phyloP scores from a whole-genome alignment of 2,329 filamentous ascomycete genomes.

The Pseudogymnoascus sp. region DNA sequence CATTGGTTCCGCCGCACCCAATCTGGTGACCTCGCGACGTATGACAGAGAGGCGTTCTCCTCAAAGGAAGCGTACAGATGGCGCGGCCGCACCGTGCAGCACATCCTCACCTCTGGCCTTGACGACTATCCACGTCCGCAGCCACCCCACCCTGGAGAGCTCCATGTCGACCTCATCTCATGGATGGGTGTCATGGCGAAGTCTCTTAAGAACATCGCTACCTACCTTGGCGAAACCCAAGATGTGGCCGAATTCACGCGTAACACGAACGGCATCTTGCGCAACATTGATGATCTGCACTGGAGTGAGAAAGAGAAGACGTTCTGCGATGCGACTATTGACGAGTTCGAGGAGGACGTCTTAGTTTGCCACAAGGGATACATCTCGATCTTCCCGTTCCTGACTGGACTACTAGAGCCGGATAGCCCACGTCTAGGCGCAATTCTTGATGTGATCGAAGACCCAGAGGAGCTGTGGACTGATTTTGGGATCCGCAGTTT shows the following conservation, averaged over 20 bases:
- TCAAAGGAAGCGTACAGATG: constrained; percentile 91
- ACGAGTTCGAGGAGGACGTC: constrained; percentile 83
- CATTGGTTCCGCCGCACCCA: constrained; percentile 94
- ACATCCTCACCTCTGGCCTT: constrained; percentile 85
- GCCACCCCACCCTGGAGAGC: constrained; percentile 88
- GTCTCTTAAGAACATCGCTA: constrained; percentile 72
- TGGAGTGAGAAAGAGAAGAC: constrained; percentile 75
- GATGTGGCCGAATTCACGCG: constrained; percentile 65
- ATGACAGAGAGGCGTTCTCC: constrained; percentile 82
- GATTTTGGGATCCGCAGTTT: constrained; percentile 81
- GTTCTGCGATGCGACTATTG: constrained; percentile 92
- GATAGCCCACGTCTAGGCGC: constrained; percentile 67
- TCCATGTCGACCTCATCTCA: constrained; percentile 87
- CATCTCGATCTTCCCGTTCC: constrained; percentile 84
- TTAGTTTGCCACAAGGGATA: constrained; percentile 97
- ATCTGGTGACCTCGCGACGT: constrained; percentile 78
- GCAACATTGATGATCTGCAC: constrained; percentile 86
- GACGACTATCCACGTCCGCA: constrained; percentile 94
- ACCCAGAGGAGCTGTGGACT: constrained; percentile 85
- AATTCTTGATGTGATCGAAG: constrained; percentile 67
- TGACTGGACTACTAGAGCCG: constrained; percentile 68
- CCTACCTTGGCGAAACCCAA: constrained; percentile 64
- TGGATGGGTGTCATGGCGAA: constrained; percentile 98
- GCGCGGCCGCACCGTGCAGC: constrained; percentile 78
- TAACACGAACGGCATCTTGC: constrained; percentile 67